Evolutionary conservation across 78 protist genomes (phyloP), one percentile per base, ranked within the genome.

Genomic region (Dictyostelium brefeldianum): DNA sequence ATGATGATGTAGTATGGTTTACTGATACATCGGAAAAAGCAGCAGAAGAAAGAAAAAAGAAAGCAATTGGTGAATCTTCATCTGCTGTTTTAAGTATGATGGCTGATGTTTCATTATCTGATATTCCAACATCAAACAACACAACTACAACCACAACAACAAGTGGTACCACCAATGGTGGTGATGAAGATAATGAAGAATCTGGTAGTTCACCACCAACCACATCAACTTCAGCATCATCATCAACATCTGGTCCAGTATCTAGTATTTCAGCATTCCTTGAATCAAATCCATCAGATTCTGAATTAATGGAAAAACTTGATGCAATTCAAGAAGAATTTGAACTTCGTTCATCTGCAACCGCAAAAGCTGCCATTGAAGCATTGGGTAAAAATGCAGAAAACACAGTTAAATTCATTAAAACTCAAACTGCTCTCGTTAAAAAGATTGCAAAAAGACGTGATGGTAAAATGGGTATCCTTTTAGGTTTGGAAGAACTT

Each of bases 21-120:
- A 78, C 90, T 51, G 95, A 91, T 74, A 81, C 90, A 59, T 91
- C 95, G 25, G 89, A 77, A 51, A 77, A 91, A 46, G 73, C 95
- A 14, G 84, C 62, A 51, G 91, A 91, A 53, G 91, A 91, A 69
- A 80, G 95, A 81, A 91, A 83, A 56, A 78, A 74, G 22, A 75
- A 81, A 27, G 80, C 84, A 14, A 47, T 81, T 0, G 95, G 87
- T 65, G 79, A 48, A 15, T n/a, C 78, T 15, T 41, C 93, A 3
- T 64, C 92, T 18, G 91, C 54, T 12, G 93, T 56, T 22, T 31
- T 77, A 54, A 70, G 78, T 6, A 74, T 87, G 83, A 47, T 87
- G 74, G 93, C 79, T 25, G 47, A 59, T 25, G 62, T 27, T 3
- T 36, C 43, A 36, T 36, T 36, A 2, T 3, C 1, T 48, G 50